These are phyloP conservation scores for Vitis cinerea DNA, from an alignment of 164 flowering plant genomes.

Conservation along the genomic window DNA sequence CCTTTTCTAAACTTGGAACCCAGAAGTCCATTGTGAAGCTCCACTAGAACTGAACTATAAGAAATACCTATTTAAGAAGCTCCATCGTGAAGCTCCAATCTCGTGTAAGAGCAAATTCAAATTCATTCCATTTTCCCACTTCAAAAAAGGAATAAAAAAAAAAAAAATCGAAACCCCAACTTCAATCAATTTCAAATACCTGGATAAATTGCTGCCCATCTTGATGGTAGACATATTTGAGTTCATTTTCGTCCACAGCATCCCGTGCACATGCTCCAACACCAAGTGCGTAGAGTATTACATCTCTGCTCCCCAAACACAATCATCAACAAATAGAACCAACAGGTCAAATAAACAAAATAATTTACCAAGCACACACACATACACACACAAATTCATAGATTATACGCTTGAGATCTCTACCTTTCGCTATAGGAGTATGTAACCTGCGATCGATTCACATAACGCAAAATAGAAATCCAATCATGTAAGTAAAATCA, in stretches of 20 bases:
- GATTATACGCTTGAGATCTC: not conserved
- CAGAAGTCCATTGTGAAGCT: no score
- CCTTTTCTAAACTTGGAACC: not conserved
- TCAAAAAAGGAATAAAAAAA: not conserved
- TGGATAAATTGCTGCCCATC: conserved; percentile 65
- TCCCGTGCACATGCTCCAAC: conserved; percentile 79
- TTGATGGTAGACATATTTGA: conserved; percentile 81
- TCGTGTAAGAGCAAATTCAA: not conserved
- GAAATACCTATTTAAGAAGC: no score
- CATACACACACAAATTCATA: no score
- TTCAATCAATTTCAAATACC: conserved; percentile 33
- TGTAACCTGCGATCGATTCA: conserved; percentile 31
- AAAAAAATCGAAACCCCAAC: not conserved
- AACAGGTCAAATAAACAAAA: not conserved
- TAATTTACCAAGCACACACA: no score
- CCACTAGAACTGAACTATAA: no score
- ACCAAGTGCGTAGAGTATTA: conserved; percentile 84
- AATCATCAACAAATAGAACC: not conserved
- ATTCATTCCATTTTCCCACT: not conserved
- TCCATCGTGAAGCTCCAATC: not conserved
- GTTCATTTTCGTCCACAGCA: conserved; percentile 76
- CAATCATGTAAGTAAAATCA: not conserved
- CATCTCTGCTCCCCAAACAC: conserved; percentile 55
- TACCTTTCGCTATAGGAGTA: conserved; percentile 69
- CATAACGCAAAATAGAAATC: not conserved